A percentile compares a stretch with the other conserved stretches of the same genome.
These are phyloP conservation scores for Xylaria sp. DNA, from an alignment of 2,329 filamentous ascomycete species.

Conservation along the genomic window DNA sequence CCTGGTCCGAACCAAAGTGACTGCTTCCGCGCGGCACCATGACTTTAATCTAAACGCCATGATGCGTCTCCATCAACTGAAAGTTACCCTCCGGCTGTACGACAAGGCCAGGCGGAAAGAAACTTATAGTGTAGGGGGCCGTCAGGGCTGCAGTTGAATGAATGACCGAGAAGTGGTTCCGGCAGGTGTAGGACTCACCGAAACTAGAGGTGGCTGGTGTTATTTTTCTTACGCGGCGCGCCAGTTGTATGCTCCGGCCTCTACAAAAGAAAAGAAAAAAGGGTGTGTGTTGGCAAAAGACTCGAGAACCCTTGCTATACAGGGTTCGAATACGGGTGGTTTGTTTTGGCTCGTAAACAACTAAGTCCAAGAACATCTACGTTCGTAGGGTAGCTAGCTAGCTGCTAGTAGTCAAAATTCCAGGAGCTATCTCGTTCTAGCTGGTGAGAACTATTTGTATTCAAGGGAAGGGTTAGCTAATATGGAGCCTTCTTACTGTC, in stretches of 20 bases:
- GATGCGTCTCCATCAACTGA: constrained; percentile 22
- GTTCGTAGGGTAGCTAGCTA: constrained; percentile 18
- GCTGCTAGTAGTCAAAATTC: neutral
- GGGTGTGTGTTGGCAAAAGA: neutral
- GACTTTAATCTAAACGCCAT: constrained; percentile 14
- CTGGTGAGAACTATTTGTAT: too few relatives aligned
- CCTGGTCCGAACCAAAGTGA: constrained; percentile 15
- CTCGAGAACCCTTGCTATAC: constrained; percentile 15
- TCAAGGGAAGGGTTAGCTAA: too few relatives aligned
- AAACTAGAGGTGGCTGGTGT: constrained; percentile 21
- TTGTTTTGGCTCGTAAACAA: neutral
- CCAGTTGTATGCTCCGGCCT: neutral
- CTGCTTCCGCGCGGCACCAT: constrained; percentile 19
- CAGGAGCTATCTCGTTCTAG: too few relatives aligned
- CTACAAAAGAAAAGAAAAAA: neutral
- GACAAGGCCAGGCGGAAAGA: constrained; percentile 28
- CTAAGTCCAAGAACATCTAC: constrained; percentile 13
- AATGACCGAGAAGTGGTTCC: constrained; percentile 24
- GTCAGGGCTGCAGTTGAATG: constrained; percentile 31
- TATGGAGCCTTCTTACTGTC: too few relatives aligned
- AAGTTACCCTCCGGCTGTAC: constrained; percentile 19
- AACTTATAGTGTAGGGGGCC: constrained; percentile 11
- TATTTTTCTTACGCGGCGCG: constrained; percentile 12
- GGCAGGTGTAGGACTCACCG: constrained; percentile 20
- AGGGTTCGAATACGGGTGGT: neutral